Evolutionary conservation across 2,329 filamentous ascomycete species (phyloP), one percentile per base, ranked within the genome.

Genomic region (Cadophora sp.): DNA sequence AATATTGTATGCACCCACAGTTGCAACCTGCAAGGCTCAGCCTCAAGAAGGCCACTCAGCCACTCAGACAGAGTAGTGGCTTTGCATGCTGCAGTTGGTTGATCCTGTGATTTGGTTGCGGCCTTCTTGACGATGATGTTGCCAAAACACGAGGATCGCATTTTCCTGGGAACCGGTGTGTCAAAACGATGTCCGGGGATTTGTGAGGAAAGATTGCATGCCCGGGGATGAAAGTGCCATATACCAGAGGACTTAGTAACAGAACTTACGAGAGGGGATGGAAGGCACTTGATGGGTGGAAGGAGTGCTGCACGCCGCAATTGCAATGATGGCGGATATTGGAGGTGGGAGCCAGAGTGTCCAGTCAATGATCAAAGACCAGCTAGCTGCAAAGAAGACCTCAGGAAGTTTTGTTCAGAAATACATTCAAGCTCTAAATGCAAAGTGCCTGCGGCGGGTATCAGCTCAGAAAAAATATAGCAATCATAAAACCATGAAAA

Each of bases 361-460:
- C 27, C 27, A 6, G 1, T 30, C 27, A 30, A 30, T 30, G 27
- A 6, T 6, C 27, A 30, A 30, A 30, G 27, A 30, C 27, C 27
- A 0, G 27, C 27, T 6, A 6, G 27, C 6, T 30, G 27, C 27
- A 4, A 30, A 30, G 27, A 30, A 30, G 27, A 30, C 27, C 27
- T 4, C 27, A 30, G 27, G 27, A 30, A 30, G 6, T 30, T 30
- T 58, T 33, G 16, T 20, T 11, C 9, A 20, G 22, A 8, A 39
- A 13, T 39, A 39, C 7, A 39, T 39, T 39, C 8, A 39, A 39
- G 56, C 63, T 60, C 58, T 55, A 55, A 61, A 56, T 56, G 56
- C 63, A 65, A 51, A 41, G 20, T 45, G 63, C 45, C 45, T 50
- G 60, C 51, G 47, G 41, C 41, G 36, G 48, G 56, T 61, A 61